Evolutionary conservation across 83 land plant species (phyloP).

Genomic region (Larix sibirica): DNA sequence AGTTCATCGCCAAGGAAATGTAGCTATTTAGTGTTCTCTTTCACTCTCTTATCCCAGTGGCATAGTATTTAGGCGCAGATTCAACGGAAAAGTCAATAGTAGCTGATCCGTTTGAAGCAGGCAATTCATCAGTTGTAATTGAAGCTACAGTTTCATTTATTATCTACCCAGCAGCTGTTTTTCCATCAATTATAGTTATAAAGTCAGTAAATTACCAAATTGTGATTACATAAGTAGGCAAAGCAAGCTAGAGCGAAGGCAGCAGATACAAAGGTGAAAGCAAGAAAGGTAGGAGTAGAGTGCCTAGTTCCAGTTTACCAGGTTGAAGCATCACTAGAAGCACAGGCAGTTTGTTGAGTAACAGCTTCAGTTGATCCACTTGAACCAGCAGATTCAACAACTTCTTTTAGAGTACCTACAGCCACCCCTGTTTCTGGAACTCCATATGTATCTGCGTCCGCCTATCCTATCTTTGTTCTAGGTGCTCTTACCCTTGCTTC

Average conservation of each 20-base stretch:
- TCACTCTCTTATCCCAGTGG: no score
- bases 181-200: no score
- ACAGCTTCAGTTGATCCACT: background rate
- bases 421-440: background rate
- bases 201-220: background rate
- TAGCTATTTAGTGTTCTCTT: no score
- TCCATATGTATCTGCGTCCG: background rate
- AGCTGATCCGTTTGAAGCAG: no score
- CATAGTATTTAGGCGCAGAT: no score
- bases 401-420: background rate
- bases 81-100: no score
- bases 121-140: no score
- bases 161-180: no score
- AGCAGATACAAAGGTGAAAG: background rate
- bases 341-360: background rate
- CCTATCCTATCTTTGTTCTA: background rate
- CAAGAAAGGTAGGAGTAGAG: no score
- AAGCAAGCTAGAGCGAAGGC: background rate
- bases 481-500: background rate
- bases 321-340: background rate
- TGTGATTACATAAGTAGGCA: background rate
- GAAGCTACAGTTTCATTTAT: no score
- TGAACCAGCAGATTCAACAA: background rate
- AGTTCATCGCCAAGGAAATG: no score
- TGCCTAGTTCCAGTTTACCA: background rate